A percentile compares a stretch with the other conserved stretches of the same genome.
These are phyloP conservation scores for Penicillium roqueforti DNA, from an alignment of 495 filamentous ascomycete species.

Conservation along the genomic window DNA sequence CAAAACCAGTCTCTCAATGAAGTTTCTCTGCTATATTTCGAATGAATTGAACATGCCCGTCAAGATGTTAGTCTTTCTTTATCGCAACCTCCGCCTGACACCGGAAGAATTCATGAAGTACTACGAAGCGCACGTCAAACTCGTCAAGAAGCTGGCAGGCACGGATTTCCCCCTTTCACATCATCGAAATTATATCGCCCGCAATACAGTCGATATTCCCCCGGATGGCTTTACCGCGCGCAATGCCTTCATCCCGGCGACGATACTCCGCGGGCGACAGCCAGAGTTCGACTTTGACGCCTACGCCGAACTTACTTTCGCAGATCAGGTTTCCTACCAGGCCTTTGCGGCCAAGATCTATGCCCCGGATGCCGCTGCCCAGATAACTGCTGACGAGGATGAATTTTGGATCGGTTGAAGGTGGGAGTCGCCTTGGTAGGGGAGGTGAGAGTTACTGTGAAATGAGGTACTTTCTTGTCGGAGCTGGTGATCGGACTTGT, in stretches of 20 bases:
- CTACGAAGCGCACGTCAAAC: conserved; percentile 20
- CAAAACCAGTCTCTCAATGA: not conserved
- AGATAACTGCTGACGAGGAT: conserved; percentile 31
- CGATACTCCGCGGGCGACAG: conserved; percentile 31
- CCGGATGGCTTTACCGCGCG: conserved; percentile 12
- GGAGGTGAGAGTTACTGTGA: conserved; percentile 19
- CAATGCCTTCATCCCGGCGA: conserved; percentile 28
- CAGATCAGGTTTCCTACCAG: conserved; percentile 27
- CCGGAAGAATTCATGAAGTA: conserved; percentile 20
- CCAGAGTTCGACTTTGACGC: conserved; percentile 39
- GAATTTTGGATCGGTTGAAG: conserved; percentile 30
- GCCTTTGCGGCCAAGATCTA: conserved; percentile 24
- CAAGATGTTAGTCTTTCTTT: conserved; percentile 17
- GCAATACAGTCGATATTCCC: conserved; percentile 11
- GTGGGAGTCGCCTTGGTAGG: conserved; percentile 26
- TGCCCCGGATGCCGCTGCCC: conserved; percentile 18
- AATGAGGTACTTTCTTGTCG: conserved; percentile 1
- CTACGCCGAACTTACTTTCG: conserved; percentile 33
- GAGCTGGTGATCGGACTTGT: not conserved
- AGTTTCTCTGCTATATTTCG: too few relatives aligned
- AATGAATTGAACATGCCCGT: conserved; percentile 14
- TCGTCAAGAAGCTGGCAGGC: conserved; percentile 16
- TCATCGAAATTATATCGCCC: conserved; percentile 22
- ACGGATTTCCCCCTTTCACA: conserved; percentile 21
- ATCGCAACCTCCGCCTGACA: conserved; percentile 23